Evolutionary conservation across 2,329 filamentous ascomycete species (phyloP).

Genomic region (Chaetomium olivaceum): DNA sequence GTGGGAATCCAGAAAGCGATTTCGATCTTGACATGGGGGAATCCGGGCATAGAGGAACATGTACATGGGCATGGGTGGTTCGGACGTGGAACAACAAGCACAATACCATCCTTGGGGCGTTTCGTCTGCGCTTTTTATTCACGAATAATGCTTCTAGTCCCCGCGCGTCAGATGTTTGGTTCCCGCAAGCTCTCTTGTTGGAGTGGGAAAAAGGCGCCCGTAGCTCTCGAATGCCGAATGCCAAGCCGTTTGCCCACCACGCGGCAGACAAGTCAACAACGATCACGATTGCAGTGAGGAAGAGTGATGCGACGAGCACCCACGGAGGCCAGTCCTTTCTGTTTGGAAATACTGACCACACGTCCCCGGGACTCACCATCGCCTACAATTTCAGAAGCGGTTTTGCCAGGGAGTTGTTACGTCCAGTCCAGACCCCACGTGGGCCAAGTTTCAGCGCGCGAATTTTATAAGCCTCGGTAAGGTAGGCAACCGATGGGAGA

Average conservation of each 20-base stretch:
- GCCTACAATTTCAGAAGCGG: neutral
- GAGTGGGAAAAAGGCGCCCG: neutral
- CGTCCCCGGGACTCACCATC: neutral
- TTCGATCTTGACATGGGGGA: slow-evolving; percentile 33
- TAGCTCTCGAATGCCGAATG: slow-evolving; percentile 17
- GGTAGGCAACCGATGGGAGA: neutral
- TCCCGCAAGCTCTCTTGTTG: slow-evolving; percentile 2
- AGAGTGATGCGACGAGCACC: neutral
- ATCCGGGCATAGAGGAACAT: slow-evolving; percentile 33
- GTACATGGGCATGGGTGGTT: slow-evolving; percentile 37
- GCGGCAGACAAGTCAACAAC: neutral
- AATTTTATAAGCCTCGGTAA: neutral
- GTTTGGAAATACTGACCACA: neutral
- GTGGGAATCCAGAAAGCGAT: slow-evolving; percentile 30
- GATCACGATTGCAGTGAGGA: neutral
- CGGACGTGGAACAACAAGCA: slow-evolving; percentile 34
- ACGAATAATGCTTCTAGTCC: slow-evolving; percentile 32
- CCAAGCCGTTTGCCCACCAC: slow-evolving; percentile 9
- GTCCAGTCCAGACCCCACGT: neutral
- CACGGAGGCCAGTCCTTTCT: neutral
- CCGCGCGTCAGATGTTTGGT: slow-evolving; percentile 15
- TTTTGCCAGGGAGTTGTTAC: neutral
- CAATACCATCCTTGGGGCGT: slow-evolving; percentile 37
- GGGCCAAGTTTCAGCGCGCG: neutral
- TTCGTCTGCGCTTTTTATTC: slow-evolving; percentile 34